Percentiles rank a stretch among this genome's conserved stretches.
These are phyloP conservation scores for Cardamine resedifolia DNA, from an alignment of 345 rosid species.

Conservation along the genomic window DNA sequence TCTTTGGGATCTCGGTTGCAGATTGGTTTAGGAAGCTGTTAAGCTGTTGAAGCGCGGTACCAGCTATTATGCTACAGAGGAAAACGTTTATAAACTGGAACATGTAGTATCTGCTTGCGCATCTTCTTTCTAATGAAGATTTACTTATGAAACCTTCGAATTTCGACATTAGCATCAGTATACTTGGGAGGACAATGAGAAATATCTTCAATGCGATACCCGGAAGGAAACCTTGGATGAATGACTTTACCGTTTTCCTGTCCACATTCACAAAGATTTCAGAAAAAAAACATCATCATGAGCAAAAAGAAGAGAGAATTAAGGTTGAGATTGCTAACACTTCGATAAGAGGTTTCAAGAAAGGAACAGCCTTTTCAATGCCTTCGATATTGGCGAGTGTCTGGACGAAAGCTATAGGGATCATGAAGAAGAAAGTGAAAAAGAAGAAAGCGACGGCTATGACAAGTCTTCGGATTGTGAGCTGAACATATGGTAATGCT, in stretches of 20 bases:
- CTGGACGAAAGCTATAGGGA: constrained; percentile 88
- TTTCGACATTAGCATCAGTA: constrained; percentile 92
- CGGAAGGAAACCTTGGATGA: constrained; percentile 94
- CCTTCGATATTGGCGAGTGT: constrained; percentile 92
- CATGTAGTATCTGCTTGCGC: constrained; percentile 72
- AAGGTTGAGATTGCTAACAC: constrained; percentile 38
- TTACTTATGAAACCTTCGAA: constrained; percentile 84
- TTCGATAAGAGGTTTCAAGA: constrained; percentile 76
- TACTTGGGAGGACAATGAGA: constrained; percentile 76
- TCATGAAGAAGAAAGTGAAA: constrained; percentile 95
- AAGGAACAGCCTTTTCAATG: constrained; percentile 82
- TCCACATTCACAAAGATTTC: constrained; percentile 16
- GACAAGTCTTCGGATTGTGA: constrained; percentile 68
- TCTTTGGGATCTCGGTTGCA: constrained; percentile 81
- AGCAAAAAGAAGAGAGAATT: background rate
- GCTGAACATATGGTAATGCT: constrained; percentile 85
- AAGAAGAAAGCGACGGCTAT: constrained; percentile 73
- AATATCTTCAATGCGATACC: constrained; percentile 93
- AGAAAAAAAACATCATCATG: background rate
- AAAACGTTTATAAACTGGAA: constrained; percentile 93
- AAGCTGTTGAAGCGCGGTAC: constrained; percentile 94
- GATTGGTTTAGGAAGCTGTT: constrained; percentile 80
- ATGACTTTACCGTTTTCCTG: constrained; percentile 76
- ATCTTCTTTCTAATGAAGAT: constrained; percentile 79
- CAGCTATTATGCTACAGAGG: constrained; percentile 87